Evolutionary conservation across 1,139 yeast species (phyloP), one percentile per base, ranked within the genome.

Genomic region (Zhuliangozyma parablackwelliae): DNA sequence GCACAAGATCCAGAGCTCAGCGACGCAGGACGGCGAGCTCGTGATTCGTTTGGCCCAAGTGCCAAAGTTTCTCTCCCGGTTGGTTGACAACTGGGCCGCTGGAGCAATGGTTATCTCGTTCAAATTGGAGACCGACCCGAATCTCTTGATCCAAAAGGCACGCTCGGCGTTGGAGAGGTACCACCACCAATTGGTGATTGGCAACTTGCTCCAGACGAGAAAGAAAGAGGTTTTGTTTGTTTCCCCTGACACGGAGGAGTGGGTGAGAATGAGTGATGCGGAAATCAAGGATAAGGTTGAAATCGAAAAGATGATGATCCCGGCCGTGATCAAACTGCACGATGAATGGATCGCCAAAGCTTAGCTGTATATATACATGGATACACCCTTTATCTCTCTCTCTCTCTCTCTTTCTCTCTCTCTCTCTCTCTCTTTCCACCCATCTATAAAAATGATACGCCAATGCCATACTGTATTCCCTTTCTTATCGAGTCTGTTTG

Each of bases 81-180:
- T 94, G 46, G 97, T 90, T 1, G 96, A 88, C 48, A 76, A 81
- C 25, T 92, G 98, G 98, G 95, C 96, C 1, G 95, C 95, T 1
- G 78, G 81, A 7, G 95, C 97, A 2, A 85, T 89, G 95, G 88
- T 94, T 42, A 85, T 92, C 3, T 86, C 96, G 21, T 94, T 94
- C 65, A 94, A 94, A 59, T 73, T 92, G 41, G 99, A 94, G 56
- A 94, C 99, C 0, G 98, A 94, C 58, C 60, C 63, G 42, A 53
- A 67, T 10, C 75, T 94, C 20, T 65, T 94, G 47, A 72, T 88
- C 32, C 68, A 75, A 40, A 94, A 94, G 61, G 88, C 96, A 6
- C 67, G 67, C 36, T 77, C 74, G 38, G 97, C 98, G 0, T 68
- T 94, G 43, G 78, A 78, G 27, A 72, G 95, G 43, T 94, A 94